Evolutionary conservation across 352 stramenopile species (phyloP).

Genomic region (Nothophytophthora sp.): DNA sequence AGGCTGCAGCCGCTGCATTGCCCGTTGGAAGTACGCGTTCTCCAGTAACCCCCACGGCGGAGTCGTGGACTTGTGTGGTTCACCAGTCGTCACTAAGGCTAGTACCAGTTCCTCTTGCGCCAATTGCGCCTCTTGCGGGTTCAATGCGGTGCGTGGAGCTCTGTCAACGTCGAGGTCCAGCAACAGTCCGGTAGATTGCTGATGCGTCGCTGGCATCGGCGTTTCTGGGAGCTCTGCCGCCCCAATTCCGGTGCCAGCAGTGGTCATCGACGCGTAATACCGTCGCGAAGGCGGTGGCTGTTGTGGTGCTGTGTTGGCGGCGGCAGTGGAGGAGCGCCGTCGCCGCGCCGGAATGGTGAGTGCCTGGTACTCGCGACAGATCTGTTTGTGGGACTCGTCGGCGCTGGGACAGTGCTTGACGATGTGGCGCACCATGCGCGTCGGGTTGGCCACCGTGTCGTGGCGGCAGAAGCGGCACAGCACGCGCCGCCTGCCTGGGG

Average conservation of each 20-base stretch:
- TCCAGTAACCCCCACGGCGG: slow-evolving; percentile 18
- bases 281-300: too few species aligned
- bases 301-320: too few species aligned
- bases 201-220: neutral
- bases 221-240: neutral
- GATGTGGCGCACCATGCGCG: slow-evolving; percentile 53
- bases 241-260: neutral
- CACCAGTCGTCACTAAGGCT: slow-evolving; percentile 13
- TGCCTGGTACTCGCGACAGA: slow-evolving; percentile 45
- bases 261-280: neutral
- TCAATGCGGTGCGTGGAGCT: too few species aligned
- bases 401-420: slow-evolving; percentile 38
- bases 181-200: too few species aligned
- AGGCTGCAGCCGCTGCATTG: slow-evolving; percentile 17
- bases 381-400: slow-evolving; percentile 42
- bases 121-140: neutral
- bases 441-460: slow-evolving; percentile 45
- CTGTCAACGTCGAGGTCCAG: too few species aligned
- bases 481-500: slow-evolving; percentile 38
- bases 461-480: slow-evolving; percentile 51
- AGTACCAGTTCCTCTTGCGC: slow-evolving; percentile 30
- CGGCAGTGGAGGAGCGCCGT: neutral
- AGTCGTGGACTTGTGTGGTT: neutral
- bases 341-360: slow-evolving; percentile 28
- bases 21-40: slow-evolving; percentile 24